These are phyloP conservation scores for Sarcodon aspratus DNA, from an alignment of 768 basidiomycete genomes.

Conservation along the genomic window DNA sequence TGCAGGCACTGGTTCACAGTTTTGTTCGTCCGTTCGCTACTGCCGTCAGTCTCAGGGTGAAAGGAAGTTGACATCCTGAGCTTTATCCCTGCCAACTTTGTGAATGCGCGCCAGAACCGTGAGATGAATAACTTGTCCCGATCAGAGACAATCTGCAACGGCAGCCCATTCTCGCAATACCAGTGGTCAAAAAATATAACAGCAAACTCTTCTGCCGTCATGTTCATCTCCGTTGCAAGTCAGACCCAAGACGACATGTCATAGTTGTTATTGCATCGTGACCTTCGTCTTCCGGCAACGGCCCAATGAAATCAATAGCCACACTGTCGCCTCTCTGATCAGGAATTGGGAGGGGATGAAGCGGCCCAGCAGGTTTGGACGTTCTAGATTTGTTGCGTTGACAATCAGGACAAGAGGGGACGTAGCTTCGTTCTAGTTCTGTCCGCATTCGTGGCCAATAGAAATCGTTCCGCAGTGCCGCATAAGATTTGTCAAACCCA, in stretches of 20 bases:
- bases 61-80: conserved; percentile 20
- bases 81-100: conserved; percentile 14
- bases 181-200: conserved; percentile 15
- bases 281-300: conserved; percentile 14
- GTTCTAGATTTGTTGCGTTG: conserved; percentile 22
- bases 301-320: conserved; percentile 19
- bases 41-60: conserved; percentile 27
- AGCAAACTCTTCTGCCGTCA: conserved; percentile 10
- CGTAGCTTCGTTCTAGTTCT: conserved; percentile 18
- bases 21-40: conserved; percentile 17
- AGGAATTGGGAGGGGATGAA: conserved; percentile 12
- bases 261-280: conserved; percentile 15
- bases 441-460: conserved; percentile 20
- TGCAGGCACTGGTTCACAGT: conserved; percentile 14
- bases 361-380: conserved; percentile 11
- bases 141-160: conserved; percentile 19
- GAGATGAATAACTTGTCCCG: conserved; percentile 21
- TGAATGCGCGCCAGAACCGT: conserved; percentile 21
- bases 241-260: conserved; percentile 10
- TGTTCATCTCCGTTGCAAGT: conserved; percentile 5
- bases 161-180: conserved; percentile 20
- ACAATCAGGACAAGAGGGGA: conserved; percentile 20
- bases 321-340: conserved; percentile 11
- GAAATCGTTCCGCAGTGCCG: no score
- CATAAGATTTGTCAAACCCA: conserved; percentile 11